These are phyloP conservation scores for Pichia sp. DNA, from an alignment of 1,139 yeast genomes.

Conservation along the genomic window DNA sequence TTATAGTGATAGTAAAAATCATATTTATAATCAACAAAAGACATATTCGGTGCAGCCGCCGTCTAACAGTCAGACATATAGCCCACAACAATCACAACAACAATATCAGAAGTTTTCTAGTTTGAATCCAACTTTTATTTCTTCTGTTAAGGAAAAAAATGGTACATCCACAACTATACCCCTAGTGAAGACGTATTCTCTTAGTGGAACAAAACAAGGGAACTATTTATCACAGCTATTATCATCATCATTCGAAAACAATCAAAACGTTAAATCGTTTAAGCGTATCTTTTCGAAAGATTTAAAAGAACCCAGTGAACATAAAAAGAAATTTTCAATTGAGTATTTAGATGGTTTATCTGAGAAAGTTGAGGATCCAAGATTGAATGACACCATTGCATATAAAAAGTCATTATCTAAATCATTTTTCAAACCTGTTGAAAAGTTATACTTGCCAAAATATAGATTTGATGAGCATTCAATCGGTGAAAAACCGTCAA, in stretches of 20 bases:
- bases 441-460: slow-evolving; percentile 44
- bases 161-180: not conserved
- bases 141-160: not conserved
- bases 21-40: not conserved
- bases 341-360: slow-evolving; percentile 20
- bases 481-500: slow-evolving; percentile 67
- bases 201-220: slow-evolving; percentile 2
- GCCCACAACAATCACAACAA: not conserved
- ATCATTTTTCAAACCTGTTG: slow-evolving; percentile 21
- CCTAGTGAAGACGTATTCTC: slow-evolving; percentile 4
- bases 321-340: slow-evolving; percentile 3
- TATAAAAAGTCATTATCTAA: slow-evolving; percentile 17
- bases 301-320: not conserved
- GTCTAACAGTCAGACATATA: not conserved
- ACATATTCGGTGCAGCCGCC: not conserved
- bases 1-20: not conserved
- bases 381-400: slow-evolving; percentile 18
- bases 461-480: slow-evolving; percentile 63
- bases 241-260: slow-evolving; percentile 20
- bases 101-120: not conserved
- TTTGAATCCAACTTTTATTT: not conserved
- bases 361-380: slow-evolving; percentile 33
- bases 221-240: slow-evolving; percentile 6
- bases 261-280: slow-evolving; percentile 20
- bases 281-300: slow-evolving; percentile 9